phyloP scores from a whole-genome alignment of 2,329 filamentous ascomycete species.

The Stachybotrys chlorohalonatus region DNA sequence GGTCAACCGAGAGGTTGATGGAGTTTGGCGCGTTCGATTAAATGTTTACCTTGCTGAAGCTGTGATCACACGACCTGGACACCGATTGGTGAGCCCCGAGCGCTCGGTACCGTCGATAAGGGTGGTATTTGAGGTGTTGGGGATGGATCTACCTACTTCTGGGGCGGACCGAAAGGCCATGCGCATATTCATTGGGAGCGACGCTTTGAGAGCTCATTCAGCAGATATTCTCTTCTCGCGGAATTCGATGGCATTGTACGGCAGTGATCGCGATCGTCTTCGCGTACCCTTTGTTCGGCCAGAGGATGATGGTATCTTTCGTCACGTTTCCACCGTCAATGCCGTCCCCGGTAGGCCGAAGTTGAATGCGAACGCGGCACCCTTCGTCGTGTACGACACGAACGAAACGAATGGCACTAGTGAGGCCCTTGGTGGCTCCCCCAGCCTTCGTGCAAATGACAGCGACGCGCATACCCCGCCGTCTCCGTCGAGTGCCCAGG shows the following conservation, averaged over 20 bases:
- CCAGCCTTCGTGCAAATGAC: slow-evolving; percentile 12
- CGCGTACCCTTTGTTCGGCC: slow-evolving; percentile 88
- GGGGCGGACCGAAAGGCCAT: slow-evolving; percentile 48
- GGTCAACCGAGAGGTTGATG: slow-evolving; percentile 57
- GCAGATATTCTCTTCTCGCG: slow-evolving; percentile 89
- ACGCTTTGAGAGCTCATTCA: slow-evolving; percentile 75
- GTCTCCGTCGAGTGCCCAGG: slow-evolving; percentile 27
- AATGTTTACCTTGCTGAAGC: slow-evolving; percentile 88
- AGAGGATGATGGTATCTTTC: slow-evolving; percentile 77
- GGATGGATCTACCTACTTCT: slow-evolving; percentile 34
- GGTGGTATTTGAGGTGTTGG: slow-evolving; percentile 67
- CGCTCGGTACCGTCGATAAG: slow-evolving; percentile 63
- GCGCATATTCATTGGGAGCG: slow-evolving; percentile 83
- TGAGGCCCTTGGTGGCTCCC: slow-evolving; percentile 7
- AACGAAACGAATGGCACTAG: slow-evolving; percentile 8
- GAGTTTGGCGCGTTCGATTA: slow-evolving; percentile 60
- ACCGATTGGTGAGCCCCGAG: slow-evolving; percentile 64
- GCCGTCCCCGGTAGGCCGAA: slow-evolving; percentile 45
- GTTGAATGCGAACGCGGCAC: slow-evolving; percentile 43
- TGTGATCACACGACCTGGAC: slow-evolving; percentile 66
- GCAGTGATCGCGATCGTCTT: slow-evolving; percentile 77
- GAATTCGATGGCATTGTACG: slow-evolving; percentile 79
- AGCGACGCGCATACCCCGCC: slow-evolving; percentile 15
- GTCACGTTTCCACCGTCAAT: slow-evolving; percentile 59
- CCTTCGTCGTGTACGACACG: slow-evolving; percentile 29